Conservation (phyloP, 2,329 filamentous ascomycete species). For the Epichloe hybrida region DNA sequence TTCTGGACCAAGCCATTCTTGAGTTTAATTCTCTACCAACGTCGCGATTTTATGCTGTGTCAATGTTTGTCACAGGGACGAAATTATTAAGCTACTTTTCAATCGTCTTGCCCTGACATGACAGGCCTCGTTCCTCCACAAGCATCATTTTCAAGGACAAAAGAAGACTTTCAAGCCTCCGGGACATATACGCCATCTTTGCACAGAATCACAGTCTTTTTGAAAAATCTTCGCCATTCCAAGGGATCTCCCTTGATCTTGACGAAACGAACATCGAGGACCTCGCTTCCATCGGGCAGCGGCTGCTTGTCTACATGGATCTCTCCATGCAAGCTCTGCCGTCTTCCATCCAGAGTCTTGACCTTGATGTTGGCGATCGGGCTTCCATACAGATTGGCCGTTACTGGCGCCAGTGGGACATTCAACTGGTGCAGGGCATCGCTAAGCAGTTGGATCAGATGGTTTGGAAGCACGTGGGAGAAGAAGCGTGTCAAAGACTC, state of each 20-base stretch:
- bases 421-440: slow-evolving; percentile 77
- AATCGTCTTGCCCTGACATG: background rate
- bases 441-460: slow-evolving; percentile 67
- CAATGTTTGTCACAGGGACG: background rate
- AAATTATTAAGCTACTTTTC: background rate
- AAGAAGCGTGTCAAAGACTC: slow-evolving; percentile 87
- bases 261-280: slow-evolving; percentile 79
- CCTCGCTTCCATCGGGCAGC: slow-evolving; percentile 41
- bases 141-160: background rate
- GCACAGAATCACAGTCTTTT: slow-evolving; percentile 79
- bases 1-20: background rate
- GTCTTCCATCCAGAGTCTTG: slow-evolving; percentile 57
- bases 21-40: background rate
- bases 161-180: slow-evolving; percentile 20
- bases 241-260: slow-evolving; percentile 93
- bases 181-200: slow-evolving; percentile 63
- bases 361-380: slow-evolving; percentile 55
- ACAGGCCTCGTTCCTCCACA: background rate
- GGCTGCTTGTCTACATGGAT: slow-evolving; percentile 56
- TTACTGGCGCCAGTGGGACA: slow-evolving; percentile 50
- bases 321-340: slow-evolving; percentile 61
- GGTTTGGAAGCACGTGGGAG: slow-evolving; percentile 59
- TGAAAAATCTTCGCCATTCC: slow-evolving; percentile 95
- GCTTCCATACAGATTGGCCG: slow-evolving; percentile 36
- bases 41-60: background rate